These are phyloP conservation scores for Camellia oleifera DNA, from an alignment of 179 eudicot genomes.

Conservation along the genomic window DNA sequence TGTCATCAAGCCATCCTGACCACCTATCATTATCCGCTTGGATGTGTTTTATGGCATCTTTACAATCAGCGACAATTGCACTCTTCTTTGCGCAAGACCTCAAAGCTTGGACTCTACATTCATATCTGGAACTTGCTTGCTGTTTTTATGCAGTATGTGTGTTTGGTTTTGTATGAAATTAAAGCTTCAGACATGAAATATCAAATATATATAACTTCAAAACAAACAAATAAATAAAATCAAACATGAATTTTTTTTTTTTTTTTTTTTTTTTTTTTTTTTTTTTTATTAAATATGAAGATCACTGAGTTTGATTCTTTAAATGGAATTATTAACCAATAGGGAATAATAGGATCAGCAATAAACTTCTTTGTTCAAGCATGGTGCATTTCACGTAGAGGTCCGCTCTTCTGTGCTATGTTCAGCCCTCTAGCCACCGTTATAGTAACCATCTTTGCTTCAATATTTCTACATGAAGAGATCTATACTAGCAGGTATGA, in stretches of 20 bases:
- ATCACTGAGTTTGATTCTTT: background rate
- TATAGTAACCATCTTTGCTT: constrained; percentile 46
- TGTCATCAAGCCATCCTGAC: constrained; percentile 32
- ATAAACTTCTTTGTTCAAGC: constrained; percentile 55
- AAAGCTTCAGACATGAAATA: background rate
- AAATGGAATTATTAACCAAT: background rate
- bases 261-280: too few relatives aligned
- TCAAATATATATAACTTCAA: too few relatives aligned
- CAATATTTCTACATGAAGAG: constrained; percentile 45
- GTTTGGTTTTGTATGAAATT: background rate
- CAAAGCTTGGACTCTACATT: constrained; percentile 41
- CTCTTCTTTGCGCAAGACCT: constrained; percentile 35
- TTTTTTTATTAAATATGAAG: too few relatives aligned
- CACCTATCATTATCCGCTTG: constrained; percentile 52
- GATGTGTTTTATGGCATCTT: constrained; percentile 47
- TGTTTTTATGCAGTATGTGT: constrained; percentile 38
- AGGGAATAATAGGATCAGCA: constrained; percentile 66
- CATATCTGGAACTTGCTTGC: constrained; percentile 39
- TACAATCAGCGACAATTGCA: constrained; percentile 50
- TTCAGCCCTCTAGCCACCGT: constrained; percentile 63
- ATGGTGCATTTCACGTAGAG: constrained; percentile 57
- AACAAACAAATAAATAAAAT: background rate
- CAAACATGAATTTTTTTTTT: background rate
- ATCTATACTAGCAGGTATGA: constrained; percentile 59
- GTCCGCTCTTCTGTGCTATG: constrained; percentile 68